Base-by-base conservation (phyloP, 768 basidiomycete genomes). In the Favolaschia claudopus region DNA sequence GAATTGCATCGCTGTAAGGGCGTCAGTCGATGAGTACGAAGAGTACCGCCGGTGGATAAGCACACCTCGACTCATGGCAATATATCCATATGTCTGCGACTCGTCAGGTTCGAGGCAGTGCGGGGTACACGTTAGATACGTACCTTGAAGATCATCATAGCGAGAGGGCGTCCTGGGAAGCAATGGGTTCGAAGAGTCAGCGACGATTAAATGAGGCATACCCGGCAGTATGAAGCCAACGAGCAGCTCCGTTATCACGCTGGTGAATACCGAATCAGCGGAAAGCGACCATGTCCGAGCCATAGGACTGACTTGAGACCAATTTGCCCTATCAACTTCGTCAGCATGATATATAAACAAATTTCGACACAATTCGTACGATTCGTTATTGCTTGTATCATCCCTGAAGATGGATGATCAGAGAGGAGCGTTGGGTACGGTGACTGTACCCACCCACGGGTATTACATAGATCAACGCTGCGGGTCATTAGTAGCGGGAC, bases 371-470 rank as follows among this genome's bases (percentile, higher is more conserved):
- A 32, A 34, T 3, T 33, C 4, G 28, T 14, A 66, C 89, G 87
- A 71, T 93, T 93, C 28, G 91, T 93, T 62, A 92, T 85, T 1
- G 90, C 89, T 65, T 91, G 87, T 58, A 93, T 91, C 84, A 91
- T 87, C 62, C 79, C 78, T 75, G 47, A 44, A 22, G 20, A 31
- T 34, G 29, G 25, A 24, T 49, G 39, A 59, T 40, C 33, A 28
- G 8, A 17, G 13, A 29, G 1, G 7, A 20, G n/a, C n/a, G n/a
- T n/a, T 10, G 42, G 15, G 40, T 22, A 15, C 22, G 25, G 38
- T 32, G 38, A 24, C 40, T 14, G 24, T 70, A 71, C 78, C 77
- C 74, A 63, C 89, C 91, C 52, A 89, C 85, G 14, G 92, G 92
- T 28, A 93, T 78, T 37, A 88, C 79, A 64, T 91, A 92, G 31